A percentile compares a stretch with the other conserved stretches of the same genome.
phyloP scores from a whole-genome alignment of 768 basidiomycete species.

The Austroboletus festivus region DNA sequence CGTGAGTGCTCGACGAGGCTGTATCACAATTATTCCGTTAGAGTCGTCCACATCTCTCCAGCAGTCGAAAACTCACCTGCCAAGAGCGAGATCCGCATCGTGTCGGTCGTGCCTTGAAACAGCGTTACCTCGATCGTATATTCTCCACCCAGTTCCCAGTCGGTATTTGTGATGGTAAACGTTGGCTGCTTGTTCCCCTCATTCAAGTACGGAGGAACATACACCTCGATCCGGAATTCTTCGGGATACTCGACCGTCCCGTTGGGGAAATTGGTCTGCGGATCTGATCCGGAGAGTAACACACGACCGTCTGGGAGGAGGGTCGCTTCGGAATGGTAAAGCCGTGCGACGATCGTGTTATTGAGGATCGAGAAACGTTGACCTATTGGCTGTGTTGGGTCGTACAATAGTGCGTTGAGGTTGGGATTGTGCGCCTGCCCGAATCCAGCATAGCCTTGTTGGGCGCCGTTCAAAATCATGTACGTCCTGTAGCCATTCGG shows the following conservation, averaged over 20 bases:
- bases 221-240: slow-evolving; percentile 77
- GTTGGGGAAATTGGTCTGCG: slow-evolving; percentile 45
- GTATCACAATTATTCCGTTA: neutral
- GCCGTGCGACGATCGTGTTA: slow-evolving; percentile 65
- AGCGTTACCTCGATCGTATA: slow-evolving; percentile 50
- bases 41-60: neutral
- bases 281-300: slow-evolving; percentile 74
- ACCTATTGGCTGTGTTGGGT: slow-evolving; percentile 55
- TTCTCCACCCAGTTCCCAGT: slow-evolving; percentile 60
- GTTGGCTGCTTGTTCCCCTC: slow-evolving; percentile 59
- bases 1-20: slow-evolving; percentile 76
- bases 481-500: slow-evolving; percentile 49
- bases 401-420: slow-evolving; percentile 65
- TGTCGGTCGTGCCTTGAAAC: slow-evolving; percentile 38
- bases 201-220: slow-evolving; percentile 83
- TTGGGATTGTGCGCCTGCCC: slow-evolving; percentile 67
- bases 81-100: slow-evolving; percentile 62
- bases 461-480: slow-evolving; percentile 74
- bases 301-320: slow-evolving; percentile 75
- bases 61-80: slow-evolving; percentile 43
- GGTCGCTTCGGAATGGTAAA: slow-evolving; percentile 78
- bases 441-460: slow-evolving; percentile 69
- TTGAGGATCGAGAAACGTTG: slow-evolving; percentile 65
- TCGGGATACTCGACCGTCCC: slow-evolving; percentile 52
- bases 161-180: slow-evolving; percentile 54